Percentiles rank a stretch among this genome's conserved stretches.
Evolutionary conservation across 2,329 filamentous ascomycete species (phyloP).

Genomic region (Fusarium albosuccineum): DNA sequence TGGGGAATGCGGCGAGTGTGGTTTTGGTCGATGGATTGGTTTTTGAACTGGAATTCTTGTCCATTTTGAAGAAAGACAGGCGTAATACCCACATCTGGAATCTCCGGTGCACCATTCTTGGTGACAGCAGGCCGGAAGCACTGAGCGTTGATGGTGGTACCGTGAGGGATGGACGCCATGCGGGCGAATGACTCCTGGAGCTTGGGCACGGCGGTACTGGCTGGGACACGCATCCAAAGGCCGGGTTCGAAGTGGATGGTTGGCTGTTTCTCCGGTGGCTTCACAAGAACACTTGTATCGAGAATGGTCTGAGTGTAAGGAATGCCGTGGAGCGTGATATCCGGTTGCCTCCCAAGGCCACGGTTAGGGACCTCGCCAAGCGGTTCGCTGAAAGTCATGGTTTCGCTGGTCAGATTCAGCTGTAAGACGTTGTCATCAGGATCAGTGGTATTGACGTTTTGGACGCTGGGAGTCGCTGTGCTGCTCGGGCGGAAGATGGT

Average conservation of each 20-base stretch:
- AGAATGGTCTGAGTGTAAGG: slow-evolving; percentile 53
- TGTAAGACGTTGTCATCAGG: slow-evolving; percentile 51
- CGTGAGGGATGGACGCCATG: slow-evolving; percentile 59
- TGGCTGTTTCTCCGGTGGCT: slow-evolving; percentile 34
- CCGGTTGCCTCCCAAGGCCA: slow-evolving; percentile 48
- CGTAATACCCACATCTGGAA: slow-evolving; percentile 43
- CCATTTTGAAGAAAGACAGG: slow-evolving; percentile 38
- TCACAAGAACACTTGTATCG: slow-evolving; percentile 48
- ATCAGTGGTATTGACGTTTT: slow-evolving; percentile 20
- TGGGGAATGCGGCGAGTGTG: slow-evolving; percentile 47
- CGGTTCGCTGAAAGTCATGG: slow-evolving; percentile 47
- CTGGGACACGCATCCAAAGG: slow-evolving; percentile 56
- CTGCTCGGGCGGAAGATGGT: slow-evolving; percentile 54
- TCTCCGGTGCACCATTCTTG: slow-evolving; percentile 32
- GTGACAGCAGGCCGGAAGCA: slow-evolving; percentile 39
- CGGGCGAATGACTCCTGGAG: slow-evolving; percentile 48
- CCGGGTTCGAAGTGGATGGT: slow-evolving; percentile 58
- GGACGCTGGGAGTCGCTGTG: slow-evolving; percentile 35
- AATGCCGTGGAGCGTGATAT: slow-evolving; percentile 53
- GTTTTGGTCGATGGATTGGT: slow-evolving; percentile 8
- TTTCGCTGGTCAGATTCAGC: slow-evolving; percentile 55
- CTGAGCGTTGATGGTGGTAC: slow-evolving; percentile 59
- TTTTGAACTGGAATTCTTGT: slow-evolving; percentile 8
- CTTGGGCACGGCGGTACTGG: slow-evolving; percentile 37
- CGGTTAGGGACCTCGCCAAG: slow-evolving; percentile 56